Base-by-base conservation (phyloP, 1,284 basidiomycete genomes). In the Ceratobasidium papillatum region DNA sequence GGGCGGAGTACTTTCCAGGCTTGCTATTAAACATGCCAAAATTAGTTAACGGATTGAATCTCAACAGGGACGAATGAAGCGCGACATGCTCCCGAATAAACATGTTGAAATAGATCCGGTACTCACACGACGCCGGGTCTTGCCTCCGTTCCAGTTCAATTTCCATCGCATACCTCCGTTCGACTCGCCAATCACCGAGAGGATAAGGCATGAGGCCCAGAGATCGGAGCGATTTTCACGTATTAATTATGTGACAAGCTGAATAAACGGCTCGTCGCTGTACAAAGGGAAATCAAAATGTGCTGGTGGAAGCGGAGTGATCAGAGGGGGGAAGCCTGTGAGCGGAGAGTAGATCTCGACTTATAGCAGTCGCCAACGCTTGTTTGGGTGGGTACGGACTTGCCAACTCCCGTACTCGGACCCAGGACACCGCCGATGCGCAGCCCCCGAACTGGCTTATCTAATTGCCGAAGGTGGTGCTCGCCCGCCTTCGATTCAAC, bases 41-140 rank as follows among this genome's bases (percentile, higher is more conserved):
- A 36, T 41, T 38, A 11, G 45, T 72, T 17, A 72, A 47, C 58
- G 22, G 32, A n/a, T 12, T 58, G 41, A 2, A 43, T 47, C n/a
- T 19, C 5, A 52, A 52, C 49, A 52, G 22, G 47, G 30, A 58
- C 30, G 32, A 58, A 43, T 7, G 36, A 41, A 63, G 41, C 38
- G 41, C 38, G 32, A 34, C 0, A 8, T 49, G 62, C 36, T 64
- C 19, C 61, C 43, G 62, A 64, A 64, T 12, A 47, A 36, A 38
- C 7, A 25, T 14, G 38, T 12, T 47, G 12, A 25, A 43, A 45
- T 45, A 25, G 54, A 19, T 3, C 36, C 58, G 58, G 47, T 43
- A 72, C 69, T 62, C 45, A 72, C 69, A 61, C 34, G 69, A 41
- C 41, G 32, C 69, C 58, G 69, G 69, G 45, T 72, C 69, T 27